Conservation (phyloP, 2,329 filamentous ascomycete species). For the Atkinsonella texensis region DNA sequence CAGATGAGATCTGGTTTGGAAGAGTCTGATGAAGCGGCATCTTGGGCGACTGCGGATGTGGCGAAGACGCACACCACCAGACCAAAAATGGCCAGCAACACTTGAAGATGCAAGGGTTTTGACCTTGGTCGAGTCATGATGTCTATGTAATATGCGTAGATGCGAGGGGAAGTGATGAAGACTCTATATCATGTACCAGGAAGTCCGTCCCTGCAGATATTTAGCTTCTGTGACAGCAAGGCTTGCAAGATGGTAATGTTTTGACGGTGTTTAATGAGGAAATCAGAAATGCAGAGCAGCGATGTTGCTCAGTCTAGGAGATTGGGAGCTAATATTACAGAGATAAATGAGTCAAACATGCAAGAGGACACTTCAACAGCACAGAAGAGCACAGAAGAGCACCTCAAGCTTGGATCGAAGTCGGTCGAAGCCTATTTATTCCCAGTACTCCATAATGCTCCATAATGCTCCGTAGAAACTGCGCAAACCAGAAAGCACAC, state of each 20-base stretch:
- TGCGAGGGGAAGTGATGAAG: too few species aligned
- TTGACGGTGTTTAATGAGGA: background rate
- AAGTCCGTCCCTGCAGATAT: too few species aligned
- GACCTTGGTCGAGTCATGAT: slow-evolving; percentile 1
- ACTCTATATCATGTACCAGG: too few species aligned
- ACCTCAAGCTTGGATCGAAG: slow-evolving; percentile 1
- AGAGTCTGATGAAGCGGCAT: slow-evolving; percentile 19
- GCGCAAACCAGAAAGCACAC: background rate
- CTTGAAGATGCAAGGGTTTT: background rate
- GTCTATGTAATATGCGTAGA: background rate
- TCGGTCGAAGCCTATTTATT: background rate
- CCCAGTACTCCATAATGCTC: background rate
- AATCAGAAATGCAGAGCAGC: background rate
- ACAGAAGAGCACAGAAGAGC: slow-evolving; percentile 2
- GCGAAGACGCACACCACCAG: slow-evolving; percentile 17
- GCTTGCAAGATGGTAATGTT: too few species aligned
- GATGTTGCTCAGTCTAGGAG: background rate
- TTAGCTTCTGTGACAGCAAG: too few species aligned
- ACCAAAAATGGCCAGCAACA: slow-evolving; percentile 14
- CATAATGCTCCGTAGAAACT: background rate
- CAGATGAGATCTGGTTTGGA: slow-evolving; percentile 49
- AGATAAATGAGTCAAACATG: slow-evolving; percentile 8
- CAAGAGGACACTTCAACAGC: slow-evolving; percentile 10
- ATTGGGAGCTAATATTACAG: background rate
- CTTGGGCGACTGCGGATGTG: slow-evolving; percentile 14